Base-by-base conservation (phyloP, 495 filamentous ascomycete genomes). In the Massariosphaeria phaeospora region DNA sequence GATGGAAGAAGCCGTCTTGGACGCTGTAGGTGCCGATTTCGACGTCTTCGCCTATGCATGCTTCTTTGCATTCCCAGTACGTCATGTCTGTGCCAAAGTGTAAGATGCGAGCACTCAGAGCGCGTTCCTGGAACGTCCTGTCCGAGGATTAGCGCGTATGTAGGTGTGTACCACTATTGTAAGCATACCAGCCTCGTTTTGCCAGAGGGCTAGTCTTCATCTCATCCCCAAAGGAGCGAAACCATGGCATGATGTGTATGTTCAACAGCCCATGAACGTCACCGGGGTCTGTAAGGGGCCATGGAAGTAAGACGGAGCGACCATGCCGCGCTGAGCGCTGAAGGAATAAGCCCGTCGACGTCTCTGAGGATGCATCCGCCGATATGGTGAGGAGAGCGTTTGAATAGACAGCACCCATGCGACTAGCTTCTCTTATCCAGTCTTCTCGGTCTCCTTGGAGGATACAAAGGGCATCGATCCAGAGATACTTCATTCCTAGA, bases 341-440 rank as follows among this genome's bases (percentile, higher is more conserved):
- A 26, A 27, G 23, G 10, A 45, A 45, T 13, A 45, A 5, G 10
- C 41, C 41, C 11, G 21, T 15, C 6, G 21, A 26, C n/a, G 23
- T 45, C 5, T 26, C 26, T 17, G 21, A 2, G 34, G 62, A 57
- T 13, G 52, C 51, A 41, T 33, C 55, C 5, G 62, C 57, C 38
- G 62, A 46, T 44, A 64, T 57, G 2, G 39, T 52, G 36, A 59
- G 55, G 11, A 54, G 56, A 2, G 62, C 62, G 8, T 44, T 49
- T 13, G n/a, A 24, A 43, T 59, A 66, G 15, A 66, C 52, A 5
- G 26, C 30, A 49, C 50, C 55, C 63, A 66, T 66, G 0, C 15
- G 26, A 12, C 34, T 42, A 30, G 55, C 36, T 46, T 66, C 49
- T 13, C 53, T 2, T 2, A 53, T 39, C 48, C 55, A 62, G 41